phyloP scores from a whole-genome alignment of 148 eudicot species.

The Drosera capensis region DNA sequence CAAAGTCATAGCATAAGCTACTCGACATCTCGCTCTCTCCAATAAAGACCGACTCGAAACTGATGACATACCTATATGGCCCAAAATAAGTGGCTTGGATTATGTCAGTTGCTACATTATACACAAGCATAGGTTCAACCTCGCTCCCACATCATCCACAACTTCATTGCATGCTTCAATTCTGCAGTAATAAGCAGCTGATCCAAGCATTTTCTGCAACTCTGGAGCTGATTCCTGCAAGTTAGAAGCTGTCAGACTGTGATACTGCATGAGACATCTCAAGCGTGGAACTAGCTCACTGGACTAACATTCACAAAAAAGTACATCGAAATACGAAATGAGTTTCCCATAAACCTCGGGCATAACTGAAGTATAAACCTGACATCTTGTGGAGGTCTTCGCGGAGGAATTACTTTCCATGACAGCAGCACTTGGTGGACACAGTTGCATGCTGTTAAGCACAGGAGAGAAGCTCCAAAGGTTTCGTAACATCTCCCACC shows the following conservation, averaged over 20 bases:
- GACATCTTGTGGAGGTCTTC: constrained; percentile 22
- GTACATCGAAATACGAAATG: not conserved
- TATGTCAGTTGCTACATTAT: too few species aligned
- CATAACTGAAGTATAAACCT: constrained; percentile 22
- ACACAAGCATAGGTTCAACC: constrained; percentile 45
- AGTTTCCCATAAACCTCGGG: too few species aligned
- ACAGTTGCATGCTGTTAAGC: constrained; percentile 28
- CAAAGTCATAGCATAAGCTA: too few species aligned
- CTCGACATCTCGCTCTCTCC: too few species aligned
- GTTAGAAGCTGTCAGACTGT: constrained; percentile 46
- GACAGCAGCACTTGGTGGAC: constrained; percentile 17
- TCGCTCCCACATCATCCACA: constrained; percentile 44
- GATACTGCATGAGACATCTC: not conserved
- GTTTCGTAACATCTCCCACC: constrained; percentile 48
- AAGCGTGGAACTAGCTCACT: not conserved
- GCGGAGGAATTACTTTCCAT: constrained; percentile 18
- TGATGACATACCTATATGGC: too few species aligned
- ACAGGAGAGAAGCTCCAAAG: constrained; percentile 35
- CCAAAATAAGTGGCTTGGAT: too few species aligned
- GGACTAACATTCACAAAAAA: not conserved
- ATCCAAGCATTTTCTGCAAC: constrained; percentile 53
- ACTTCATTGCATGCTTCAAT: constrained; percentile 92
- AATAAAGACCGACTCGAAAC: too few species aligned
- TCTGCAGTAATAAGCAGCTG: constrained; percentile 38
- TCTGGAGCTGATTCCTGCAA: constrained; percentile 61